Percentiles rank a stretch among this genome's conserved stretches.
phyloP scores from a whole-genome alignment of 2,329 filamentous ascomycete genomes.

The Alternaria triticina region DNA sequence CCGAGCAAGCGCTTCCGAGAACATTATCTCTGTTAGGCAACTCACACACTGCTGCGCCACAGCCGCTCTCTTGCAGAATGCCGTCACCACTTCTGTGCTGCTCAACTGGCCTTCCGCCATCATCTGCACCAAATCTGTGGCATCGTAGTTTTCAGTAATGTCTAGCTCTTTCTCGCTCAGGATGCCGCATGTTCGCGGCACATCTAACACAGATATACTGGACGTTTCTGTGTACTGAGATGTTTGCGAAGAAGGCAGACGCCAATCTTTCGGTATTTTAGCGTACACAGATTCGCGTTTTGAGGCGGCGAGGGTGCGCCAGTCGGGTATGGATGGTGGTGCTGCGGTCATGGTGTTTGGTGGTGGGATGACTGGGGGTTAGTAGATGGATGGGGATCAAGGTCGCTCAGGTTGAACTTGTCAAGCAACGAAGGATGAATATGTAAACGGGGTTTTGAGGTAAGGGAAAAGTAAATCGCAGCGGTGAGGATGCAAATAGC shows the following conservation, averaged over 20 bases:
- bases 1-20: conserved; percentile 48
- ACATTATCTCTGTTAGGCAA: conserved; percentile 54
- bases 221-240: conserved; percentile 26
- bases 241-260: conserved; percentile 29
- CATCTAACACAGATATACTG: conserved; percentile 34
- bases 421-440: neutral
- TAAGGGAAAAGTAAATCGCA: neutral
- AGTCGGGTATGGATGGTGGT: conserved; percentile 28
- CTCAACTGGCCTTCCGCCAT: conserved; percentile 32
- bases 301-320: conserved; percentile 36
- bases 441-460: neutral
- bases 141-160: conserved; percentile 46
- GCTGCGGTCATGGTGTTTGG: conserved; percentile 11
- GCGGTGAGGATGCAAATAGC: neutral
- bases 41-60: conserved; percentile 65
- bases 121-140: conserved; percentile 35
- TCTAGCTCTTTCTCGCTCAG: conserved; percentile 40
- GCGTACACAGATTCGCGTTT: conserved; percentile 35
- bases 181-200: conserved; percentile 40
- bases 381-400: neutral
- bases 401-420: neutral
- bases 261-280: conserved; percentile 45
- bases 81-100: conserved; percentile 55
- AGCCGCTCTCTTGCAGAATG: conserved; percentile 61
- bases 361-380: neutral